Percentiles rank a stretch among this genome's conserved stretches.
Conservation (phyloP, 192 early-diverging fungal species). For the Backusella liffmaniae region DNA sequence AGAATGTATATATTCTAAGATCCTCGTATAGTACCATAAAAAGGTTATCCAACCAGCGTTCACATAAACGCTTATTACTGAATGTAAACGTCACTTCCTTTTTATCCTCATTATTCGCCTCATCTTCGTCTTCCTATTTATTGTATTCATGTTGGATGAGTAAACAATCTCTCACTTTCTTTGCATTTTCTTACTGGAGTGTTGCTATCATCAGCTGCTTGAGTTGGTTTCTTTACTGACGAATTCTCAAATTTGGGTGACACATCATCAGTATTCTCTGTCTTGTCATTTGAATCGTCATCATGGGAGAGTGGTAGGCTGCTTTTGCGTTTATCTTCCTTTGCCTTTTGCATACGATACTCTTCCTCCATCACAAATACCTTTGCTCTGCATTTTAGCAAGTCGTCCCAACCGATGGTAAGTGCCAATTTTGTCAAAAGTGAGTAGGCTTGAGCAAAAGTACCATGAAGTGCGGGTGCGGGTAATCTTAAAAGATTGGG, state of each 20-base stretch:
- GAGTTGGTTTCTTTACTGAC: constrained; percentile 36
- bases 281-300: constrained; percentile 41
- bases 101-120: neutral
- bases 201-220: constrained; percentile 43
- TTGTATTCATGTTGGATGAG: neutral
- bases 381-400: constrained; percentile 79
- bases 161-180: neutral
- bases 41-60: constrained; percentile 99
- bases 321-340: constrained; percentile 64
- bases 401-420: constrained; percentile 95
- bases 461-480: constrained; percentile 88
- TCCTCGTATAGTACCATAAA: constrained; percentile 99
- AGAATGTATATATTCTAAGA: constrained; percentile 90
- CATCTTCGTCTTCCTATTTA: neutral
- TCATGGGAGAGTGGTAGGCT: constrained; percentile 15
- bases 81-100: constrained; percentile 69
- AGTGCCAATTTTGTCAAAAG: constrained; percentile 80
- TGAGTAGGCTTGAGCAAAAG: constrained; percentile 87
- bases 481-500: constrained; percentile 82
- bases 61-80: constrained; percentile 95
- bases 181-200: constrained; percentile 8
- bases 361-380: constrained; percentile 99
- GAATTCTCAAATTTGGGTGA: constrained; percentile 22
- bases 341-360: constrained; percentile 76
- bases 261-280: neutral